Conservation (phyloP, 2,329 filamentous ascomycete species). For the Aspergillus awamori region DNA sequence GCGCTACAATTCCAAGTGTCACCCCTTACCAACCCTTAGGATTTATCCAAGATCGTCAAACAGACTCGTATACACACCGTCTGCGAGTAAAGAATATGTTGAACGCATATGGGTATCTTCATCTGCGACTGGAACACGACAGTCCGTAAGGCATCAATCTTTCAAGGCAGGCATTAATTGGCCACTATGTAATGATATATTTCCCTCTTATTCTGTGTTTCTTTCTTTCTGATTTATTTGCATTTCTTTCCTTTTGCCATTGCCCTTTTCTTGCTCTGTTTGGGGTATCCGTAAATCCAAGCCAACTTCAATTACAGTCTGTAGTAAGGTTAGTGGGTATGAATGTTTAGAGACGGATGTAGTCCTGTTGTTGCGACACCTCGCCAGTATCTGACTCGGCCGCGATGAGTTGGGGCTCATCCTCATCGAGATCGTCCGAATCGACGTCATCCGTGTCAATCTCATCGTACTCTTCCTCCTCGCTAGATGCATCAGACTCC, state of each 20-base stretch:
- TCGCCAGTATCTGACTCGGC: slow-evolving; percentile 47
- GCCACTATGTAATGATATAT: not conserved
- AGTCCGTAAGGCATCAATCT: slow-evolving; percentile 4
- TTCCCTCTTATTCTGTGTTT: not conserved
- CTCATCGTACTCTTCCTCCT: slow-evolving; percentile 67
- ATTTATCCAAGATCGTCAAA: not conserved
- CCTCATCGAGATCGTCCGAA: slow-evolving; percentile 61
- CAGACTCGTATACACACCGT: not conserved
- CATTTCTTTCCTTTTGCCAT: not conserved
- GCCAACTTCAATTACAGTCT: slow-evolving; percentile 17
- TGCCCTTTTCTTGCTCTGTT: not conserved
- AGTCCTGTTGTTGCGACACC: slow-evolving; percentile 58
- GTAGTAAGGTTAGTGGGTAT: slow-evolving; percentile 21
- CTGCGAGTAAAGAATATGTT: slow-evolving; percentile 5
- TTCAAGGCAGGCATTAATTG: not conserved
- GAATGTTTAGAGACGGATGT: slow-evolving; percentile 49
- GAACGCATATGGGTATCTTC: slow-evolving; percentile 18
- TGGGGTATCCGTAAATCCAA: slow-evolving; percentile 2
- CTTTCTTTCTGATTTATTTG: not conserved
- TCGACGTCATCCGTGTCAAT: slow-evolving; percentile 73
- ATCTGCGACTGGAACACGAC: slow-evolving; percentile 7
- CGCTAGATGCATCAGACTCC: slow-evolving; percentile 74
- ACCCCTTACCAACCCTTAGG: not conserved
- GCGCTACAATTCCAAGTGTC: not conserved
- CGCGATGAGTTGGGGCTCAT: slow-evolving; percentile 45